Percentiles rank a stretch among this genome's conserved stretches.
These are phyloP conservation scores for maize (Zea mays) DNA, from an alignment of 176 grass and related monocot species.

Conservation along the genomic window Zm-B73-REFERENCE-NAM-5.0 NC_050104.1:138502501-138503000, in stretches of 20 bases:
- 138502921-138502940: too few species aligned
- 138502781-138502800: slow-evolving; percentile 62
- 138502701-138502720: slow-evolving; percentile 65
- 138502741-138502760: slow-evolving; percentile 72
- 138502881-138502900: slow-evolving; percentile 79
- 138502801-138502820: slow-evolving; percentile 62
- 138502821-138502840: slow-evolving; percentile 61
- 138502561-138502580: slow-evolving; percentile 81
- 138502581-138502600: slow-evolving; percentile 71
- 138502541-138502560: slow-evolving; percentile 56
- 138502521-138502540: neutral
- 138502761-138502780: slow-evolving; percentile 85
- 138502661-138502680: slow-evolving; percentile 81
- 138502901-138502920: slow-evolving; percentile 64
- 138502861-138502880: slow-evolving; percentile 75
- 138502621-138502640: slow-evolving; percentile 81
- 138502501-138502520: too few species aligned
- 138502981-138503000: too few species aligned
- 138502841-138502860: slow-evolving; percentile 61
- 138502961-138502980: too few species aligned
- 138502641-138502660: slow-evolving; percentile 60
- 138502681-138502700: slow-evolving; percentile 64
- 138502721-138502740: slow-evolving; percentile 66
- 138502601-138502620: slow-evolving; percentile 60
- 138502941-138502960: too few species aligned